Percentiles rank a stretch among this genome's conserved stretches.
Conservation (phyloP, 306 rosid species). For the Glycine latifolia region DNA sequence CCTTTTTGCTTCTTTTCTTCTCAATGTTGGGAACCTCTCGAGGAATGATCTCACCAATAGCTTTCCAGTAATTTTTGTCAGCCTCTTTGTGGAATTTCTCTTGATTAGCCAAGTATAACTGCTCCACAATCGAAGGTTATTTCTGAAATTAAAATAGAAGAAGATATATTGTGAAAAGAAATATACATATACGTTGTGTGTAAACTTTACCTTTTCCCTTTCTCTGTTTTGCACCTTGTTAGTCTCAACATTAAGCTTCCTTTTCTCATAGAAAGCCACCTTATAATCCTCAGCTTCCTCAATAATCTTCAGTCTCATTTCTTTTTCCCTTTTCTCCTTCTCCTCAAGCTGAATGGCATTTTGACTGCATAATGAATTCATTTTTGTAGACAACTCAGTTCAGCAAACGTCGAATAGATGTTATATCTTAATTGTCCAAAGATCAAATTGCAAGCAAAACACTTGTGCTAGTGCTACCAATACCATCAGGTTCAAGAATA, state of each 20-base stretch:
- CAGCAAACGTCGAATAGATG: constrained; percentile 20
- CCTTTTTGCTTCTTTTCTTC: constrained; percentile 93
- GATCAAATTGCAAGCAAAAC: constrained; percentile 35
- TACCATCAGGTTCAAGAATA: constrained; percentile 34
- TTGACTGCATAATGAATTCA: constrained; percentile 64
- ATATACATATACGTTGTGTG: neutral
- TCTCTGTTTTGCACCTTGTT: constrained; percentile 85
- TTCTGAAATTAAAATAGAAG: constrained; percentile 23
- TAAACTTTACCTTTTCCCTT: constrained; percentile 80
- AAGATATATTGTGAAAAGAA: neutral
- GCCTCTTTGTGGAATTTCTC: constrained; percentile 95
- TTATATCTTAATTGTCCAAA: constrained; percentile 19
- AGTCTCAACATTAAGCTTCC: constrained; percentile 81
- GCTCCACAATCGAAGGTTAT: constrained; percentile 46
- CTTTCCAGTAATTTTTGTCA: constrained; percentile 96
- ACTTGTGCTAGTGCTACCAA: neutral
- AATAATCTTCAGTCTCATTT: constrained; percentile 75
- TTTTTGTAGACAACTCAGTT: constrained; percentile 30
- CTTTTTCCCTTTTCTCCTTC: constrained; percentile 95
- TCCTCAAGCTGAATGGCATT: constrained; percentile 85
- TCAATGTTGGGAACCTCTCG: constrained; percentile 86
- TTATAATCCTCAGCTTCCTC: constrained; percentile 97
- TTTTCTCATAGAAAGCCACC: constrained; percentile 85
- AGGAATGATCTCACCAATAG: constrained; percentile 93
- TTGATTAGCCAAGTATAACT: constrained; percentile 75